Evolutionary conservation across 345 rosid species (phyloP).

Genomic region (Citrus glauca): DNA sequence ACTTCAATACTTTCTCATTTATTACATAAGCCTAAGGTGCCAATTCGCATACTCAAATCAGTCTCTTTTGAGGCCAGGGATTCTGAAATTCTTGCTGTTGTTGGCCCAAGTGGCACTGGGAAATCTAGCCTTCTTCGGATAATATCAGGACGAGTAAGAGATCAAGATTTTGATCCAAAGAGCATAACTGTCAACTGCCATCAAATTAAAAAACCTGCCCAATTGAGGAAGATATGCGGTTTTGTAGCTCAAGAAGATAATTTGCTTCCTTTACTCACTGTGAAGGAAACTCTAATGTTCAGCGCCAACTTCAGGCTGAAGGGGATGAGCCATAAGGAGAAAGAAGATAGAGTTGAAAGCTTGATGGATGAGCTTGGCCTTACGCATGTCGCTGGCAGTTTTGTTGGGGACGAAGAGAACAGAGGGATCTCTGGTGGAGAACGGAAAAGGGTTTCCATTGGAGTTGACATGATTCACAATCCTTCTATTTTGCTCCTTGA

Average conservation of each 20-base stretch:
- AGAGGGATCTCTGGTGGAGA: constrained; percentile 87
- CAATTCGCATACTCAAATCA: constrained; percentile 52
- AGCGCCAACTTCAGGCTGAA: constrained; percentile 75
- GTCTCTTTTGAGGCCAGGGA: constrained; percentile 60
- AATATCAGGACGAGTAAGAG: constrained; percentile 67
- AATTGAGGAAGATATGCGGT: constrained; percentile 65
- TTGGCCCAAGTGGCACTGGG: constrained; percentile 87
- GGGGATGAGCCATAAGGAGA: constrained; percentile 40
- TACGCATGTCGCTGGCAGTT: constrained; percentile 37
- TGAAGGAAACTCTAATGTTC: constrained; percentile 75
- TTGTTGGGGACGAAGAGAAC: constrained; percentile 59
- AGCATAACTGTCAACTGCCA: constrained; percentile 41
- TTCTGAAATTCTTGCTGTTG: constrained; percentile 68
- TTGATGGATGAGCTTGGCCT: constrained; percentile 75
- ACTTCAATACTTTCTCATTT: constrained; percentile 25
- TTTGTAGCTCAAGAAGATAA: constrained; percentile 87
- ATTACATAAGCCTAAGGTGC: constrained; percentile 32
- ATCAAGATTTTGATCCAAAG: constrained; percentile 42
- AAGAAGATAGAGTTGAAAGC: constrained; percentile 60
- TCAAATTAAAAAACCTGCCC: constrained; percentile 33
- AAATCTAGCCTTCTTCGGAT: constrained; percentile 75
- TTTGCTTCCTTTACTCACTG: constrained; percentile 75
- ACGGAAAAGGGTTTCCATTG: constrained; percentile 78
- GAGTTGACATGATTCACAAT: constrained; percentile 78
- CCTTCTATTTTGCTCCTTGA: constrained; percentile 76